These are phyloP conservation scores for Botrytis cinerea DNA, from an alignment of 2,329 filamentous ascomycete genomes.

Conservation along the genomic window DNA sequence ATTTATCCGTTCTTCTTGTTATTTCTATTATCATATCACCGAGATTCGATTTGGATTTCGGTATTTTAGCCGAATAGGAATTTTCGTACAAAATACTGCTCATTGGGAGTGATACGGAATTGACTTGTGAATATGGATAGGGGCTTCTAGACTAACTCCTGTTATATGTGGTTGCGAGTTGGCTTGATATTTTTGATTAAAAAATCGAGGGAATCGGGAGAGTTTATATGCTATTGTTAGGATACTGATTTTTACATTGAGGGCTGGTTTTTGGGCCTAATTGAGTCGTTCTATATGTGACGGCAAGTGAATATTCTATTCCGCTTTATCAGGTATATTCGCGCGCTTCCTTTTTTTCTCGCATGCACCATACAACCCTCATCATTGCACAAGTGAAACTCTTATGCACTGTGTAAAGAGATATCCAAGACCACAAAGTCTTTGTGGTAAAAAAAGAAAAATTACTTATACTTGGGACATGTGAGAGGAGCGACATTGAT, in stretches of 20 bases:
- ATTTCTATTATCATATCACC: not conserved
- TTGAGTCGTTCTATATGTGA: not conserved
- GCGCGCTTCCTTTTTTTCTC: rapidly evolving
- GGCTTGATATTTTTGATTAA: not conserved
- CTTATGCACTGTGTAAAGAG: not conserved
- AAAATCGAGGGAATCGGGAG: rapidly evolving
- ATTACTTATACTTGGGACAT: not conserved
- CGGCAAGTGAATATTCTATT: rapidly evolving
- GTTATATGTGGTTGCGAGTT: too few relatives aligned
- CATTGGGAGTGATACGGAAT: not conserved
- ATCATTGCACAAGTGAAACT: not conserved
- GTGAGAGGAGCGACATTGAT: rapidly evolving
- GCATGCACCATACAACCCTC: rapidly evolving
- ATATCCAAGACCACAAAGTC: not conserved
- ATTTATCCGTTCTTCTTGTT: not conserved
- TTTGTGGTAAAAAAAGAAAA: not conserved
- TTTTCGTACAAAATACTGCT: not conserved
- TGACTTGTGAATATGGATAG: not conserved
- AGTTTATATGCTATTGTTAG: not conserved
- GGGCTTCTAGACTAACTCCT: not conserved
- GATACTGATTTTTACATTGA: too few relatives aligned
- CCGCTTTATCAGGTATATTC: rapidly evolving
- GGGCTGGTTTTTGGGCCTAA: not conserved
- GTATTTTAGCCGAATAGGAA: not conserved
- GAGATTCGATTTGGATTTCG: not conserved